Conservation (phyloP, 805 yeast genomes). For the Monosporozyma aerobia region DNA sequence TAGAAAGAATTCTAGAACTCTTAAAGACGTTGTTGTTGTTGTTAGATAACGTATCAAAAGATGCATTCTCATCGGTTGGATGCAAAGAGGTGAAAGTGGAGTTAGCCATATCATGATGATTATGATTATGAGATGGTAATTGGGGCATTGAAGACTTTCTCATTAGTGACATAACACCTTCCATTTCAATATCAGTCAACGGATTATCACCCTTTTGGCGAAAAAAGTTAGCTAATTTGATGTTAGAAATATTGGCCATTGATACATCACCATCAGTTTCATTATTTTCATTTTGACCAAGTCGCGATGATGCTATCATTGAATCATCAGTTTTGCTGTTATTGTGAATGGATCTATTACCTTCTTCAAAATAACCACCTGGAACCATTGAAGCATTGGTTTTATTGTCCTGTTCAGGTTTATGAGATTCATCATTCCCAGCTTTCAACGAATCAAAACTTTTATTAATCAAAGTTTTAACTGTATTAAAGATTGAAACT, state of each 20-base stretch:
- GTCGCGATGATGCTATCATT: neutral
- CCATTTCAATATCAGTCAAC: slow-evolving; percentile 63
- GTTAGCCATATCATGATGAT: neutral
- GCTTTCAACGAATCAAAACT: neutral
- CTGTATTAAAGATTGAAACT: slow-evolving; percentile 1
- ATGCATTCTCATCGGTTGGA: neutral
- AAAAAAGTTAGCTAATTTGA: slow-evolving; percentile 57
- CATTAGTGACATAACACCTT: slow-evolving; percentile 64
- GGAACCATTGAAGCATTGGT: neutral
- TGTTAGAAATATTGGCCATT: slow-evolving; percentile 6
- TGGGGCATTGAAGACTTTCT: slow-evolving; percentile 22
- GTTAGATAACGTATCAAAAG: neutral
- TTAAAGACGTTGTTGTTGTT: neutral
- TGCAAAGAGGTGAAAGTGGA: neutral
- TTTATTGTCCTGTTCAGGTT: neutral
- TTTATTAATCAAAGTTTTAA: slow-evolving; percentile 2
- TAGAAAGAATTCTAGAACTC: slow-evolving; percentile 1
- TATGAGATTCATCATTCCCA: neutral
- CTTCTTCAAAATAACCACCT: slow-evolving; percentile 1
- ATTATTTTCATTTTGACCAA: neutral
- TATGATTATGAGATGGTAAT: neutral
- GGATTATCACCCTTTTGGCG: slow-evolving; percentile 68
- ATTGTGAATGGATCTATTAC: neutral
- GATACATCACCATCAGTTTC: slow-evolving; percentile 8
- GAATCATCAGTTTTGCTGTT: neutral